phyloP scores from a whole-genome alignment of 192 early-diverging fungal genomes.

The Podochytrium sp. region DNA sequence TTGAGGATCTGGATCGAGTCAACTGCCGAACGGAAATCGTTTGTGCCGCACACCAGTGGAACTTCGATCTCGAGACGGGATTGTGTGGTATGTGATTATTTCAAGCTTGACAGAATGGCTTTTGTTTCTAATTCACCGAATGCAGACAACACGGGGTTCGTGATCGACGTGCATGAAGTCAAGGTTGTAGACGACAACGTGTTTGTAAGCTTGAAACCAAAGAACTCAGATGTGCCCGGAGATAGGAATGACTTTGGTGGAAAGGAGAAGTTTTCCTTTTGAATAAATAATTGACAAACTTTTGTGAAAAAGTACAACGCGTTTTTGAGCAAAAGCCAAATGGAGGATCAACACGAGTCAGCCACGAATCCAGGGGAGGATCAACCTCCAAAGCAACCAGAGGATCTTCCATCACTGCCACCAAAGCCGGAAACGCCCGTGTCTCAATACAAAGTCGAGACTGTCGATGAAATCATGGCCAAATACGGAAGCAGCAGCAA shows the following conservation, averaged over 20 bases:
- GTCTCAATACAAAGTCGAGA: constrained; percentile 22
- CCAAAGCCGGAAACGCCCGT: background rate
- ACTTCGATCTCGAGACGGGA: constrained; percentile 37
- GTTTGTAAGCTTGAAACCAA: constrained; percentile 13
- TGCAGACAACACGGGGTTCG: constrained; percentile 25
- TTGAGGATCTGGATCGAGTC: constrained; percentile 47
- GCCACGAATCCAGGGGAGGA: background rate
- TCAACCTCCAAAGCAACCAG: background rate
- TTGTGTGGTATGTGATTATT: too few relatives aligned
- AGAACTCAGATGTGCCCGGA: background rate
- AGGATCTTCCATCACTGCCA: background rate
- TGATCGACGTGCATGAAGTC: constrained; percentile 35
- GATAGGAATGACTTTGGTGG: too few relatives aligned
- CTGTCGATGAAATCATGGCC: constrained; percentile 22
- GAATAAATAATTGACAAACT: background rate
- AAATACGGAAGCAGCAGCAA: constrained; percentile 1
- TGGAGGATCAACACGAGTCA: too few relatives aligned
- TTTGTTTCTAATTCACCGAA: too few relatives aligned
- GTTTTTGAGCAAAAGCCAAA: too few relatives aligned
- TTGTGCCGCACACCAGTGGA: constrained; percentile 36
- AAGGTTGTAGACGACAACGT: background rate
- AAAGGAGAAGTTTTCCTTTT: background rate
- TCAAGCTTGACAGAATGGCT: too few relatives aligned
- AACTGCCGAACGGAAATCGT: constrained; percentile 37
- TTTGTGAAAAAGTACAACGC: background rate